These are phyloP conservation scores for Fusarium papillatum DNA, from an alignment of 2,329 filamentous ascomycete species.

Conservation along the genomic window DNA sequence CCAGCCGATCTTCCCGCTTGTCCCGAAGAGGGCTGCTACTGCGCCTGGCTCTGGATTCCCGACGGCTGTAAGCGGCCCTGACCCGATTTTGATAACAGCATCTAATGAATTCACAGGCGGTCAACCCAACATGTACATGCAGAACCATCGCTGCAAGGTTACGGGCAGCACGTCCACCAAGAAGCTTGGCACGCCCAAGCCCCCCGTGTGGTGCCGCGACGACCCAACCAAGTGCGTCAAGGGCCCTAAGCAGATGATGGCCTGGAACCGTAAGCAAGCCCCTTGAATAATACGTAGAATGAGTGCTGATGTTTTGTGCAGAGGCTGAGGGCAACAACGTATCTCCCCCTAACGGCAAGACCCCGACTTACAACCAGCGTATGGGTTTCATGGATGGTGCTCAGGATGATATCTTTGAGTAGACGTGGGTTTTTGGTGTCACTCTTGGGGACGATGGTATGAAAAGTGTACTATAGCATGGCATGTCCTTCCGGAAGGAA, in stretches of 20 bases:
- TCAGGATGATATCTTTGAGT: constrained; percentile 49
- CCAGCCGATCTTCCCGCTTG: constrained; percentile 44
- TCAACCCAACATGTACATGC: constrained; percentile 57
- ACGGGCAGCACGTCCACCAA: constrained; percentile 56
- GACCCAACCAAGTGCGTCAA: constrained; percentile 56
- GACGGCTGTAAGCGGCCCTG: constrained; percentile 40
- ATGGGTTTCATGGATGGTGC: constrained; percentile 51
- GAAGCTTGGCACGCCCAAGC: constrained; percentile 55
- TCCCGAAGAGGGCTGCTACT: constrained; percentile 46
- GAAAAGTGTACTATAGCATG: constrained; percentile 12
- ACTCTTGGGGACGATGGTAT: not conserved
- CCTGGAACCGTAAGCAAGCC: constrained; percentile 55
- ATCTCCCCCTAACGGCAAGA: constrained; percentile 41
- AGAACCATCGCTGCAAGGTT: constrained; percentile 62
- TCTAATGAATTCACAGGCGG: constrained; percentile 31
- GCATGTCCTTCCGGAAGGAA: constrained; percentile 19
- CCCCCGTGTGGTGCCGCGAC: constrained; percentile 57
- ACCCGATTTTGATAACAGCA: not conserved
- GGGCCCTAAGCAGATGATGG: constrained; percentile 65
- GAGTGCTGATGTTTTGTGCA: constrained; percentile 13
- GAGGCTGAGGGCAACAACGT: constrained; percentile 52
- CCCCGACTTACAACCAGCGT: constrained; percentile 49
- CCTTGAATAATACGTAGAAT: not conserved
- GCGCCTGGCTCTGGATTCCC: constrained; percentile 49
- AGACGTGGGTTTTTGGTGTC: not conserved